These are phyloP conservation scores for Vicia sativa DNA, from an alignment of 306 rosid genomes.

Conservation along the genomic window DNA sequence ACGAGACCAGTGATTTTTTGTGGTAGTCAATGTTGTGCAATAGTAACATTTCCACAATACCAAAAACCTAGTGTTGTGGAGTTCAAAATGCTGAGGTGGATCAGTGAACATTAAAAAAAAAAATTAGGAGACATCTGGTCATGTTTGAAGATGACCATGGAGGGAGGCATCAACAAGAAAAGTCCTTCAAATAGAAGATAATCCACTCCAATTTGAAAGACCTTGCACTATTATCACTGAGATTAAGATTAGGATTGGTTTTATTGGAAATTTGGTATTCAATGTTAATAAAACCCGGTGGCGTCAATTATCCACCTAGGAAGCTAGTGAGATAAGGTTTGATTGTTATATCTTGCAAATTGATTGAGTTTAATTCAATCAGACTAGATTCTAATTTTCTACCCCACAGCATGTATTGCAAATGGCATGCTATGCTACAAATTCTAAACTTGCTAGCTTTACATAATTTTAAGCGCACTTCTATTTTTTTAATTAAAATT, in stretches of 20 bases:
- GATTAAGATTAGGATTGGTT: slow-evolving; percentile 14
- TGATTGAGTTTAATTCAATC: slow-evolving; percentile 12
- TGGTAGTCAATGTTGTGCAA: slow-evolving; percentile 19
- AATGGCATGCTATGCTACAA: background rate
- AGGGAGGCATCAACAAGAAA: slow-evolving; percentile 8
- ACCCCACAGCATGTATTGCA: slow-evolving; percentile 15
- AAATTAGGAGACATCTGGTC: slow-evolving; percentile 7
- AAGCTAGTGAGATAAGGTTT: slow-evolving; percentile 9
- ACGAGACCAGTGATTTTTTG: background rate
- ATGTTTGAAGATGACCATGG: slow-evolving; percentile 8
- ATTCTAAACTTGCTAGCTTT: slow-evolving; percentile 24
- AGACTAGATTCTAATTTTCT: slow-evolving; percentile 16
- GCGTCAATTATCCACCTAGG: slow-evolving; percentile 10
- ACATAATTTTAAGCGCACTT: slow-evolving; percentile 3
- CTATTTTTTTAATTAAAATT: slow-evolving; percentile 18
- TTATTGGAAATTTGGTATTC: slow-evolving; percentile 21
- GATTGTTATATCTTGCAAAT: slow-evolving; percentile 20
- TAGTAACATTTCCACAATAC: slow-evolving; percentile 5
- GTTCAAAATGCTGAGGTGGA: slow-evolving; percentile 6
- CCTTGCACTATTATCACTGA: background rate
- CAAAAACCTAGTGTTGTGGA: background rate
- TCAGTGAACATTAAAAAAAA: slow-evolving; percentile 17
- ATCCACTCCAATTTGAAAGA: slow-evolving; percentile 13
- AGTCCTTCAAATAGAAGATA: slow-evolving; percentile 17
- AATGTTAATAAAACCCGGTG: slow-evolving; percentile 5